Evolutionary conservation across 208 protist species (phyloP), one percentile per base, ranked within the genome.

Genomic region (Trypanosoma vivax): DNA sequence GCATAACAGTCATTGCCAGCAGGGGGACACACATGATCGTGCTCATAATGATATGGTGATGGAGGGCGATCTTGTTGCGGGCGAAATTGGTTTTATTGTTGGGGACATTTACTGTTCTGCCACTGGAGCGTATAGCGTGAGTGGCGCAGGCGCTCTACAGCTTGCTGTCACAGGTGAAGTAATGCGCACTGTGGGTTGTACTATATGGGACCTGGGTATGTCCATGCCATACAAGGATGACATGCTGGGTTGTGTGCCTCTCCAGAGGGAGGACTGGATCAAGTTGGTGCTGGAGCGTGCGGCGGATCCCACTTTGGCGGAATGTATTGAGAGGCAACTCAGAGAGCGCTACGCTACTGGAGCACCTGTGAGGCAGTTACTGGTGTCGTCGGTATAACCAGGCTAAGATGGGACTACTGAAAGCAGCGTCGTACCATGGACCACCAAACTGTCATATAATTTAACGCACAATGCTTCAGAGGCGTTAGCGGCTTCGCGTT

Each of bases 141-240:
- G 47, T 37, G 88, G 88, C 25, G 73, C 78, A 21, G 88, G 88
- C 0, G 58, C 63, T 0, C 35, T 93, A 25, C 88, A 93, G 38
- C 48, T 95, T 19, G 74, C 73, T 13, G 27, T 80, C 9, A 80
- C 71, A 11, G 83, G 64, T 0, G 46, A 65, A 14, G 64, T 69
- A 19, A 58, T 95, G 66, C 53, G 60, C 2, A 33, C 56, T 0
- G 54, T 69, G 2, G 83, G 84, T 10, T 90, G 82, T 49, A 73
- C 41, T 4, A 42, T 90, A 0, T 95, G 88, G 85, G 88, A 95
- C 70, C 60, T 95, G n/a, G 88, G 84, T 7, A 95, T 95, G 88
- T 23, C 33, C 18, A 74, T 92, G 73, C 47, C 47, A 7, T 95
- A 95, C 70, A 95, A 95, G 31, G 33, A 61, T 29, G 16, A 72